Conservation (phyloP, 2,329 filamentous ascomycete genomes). For the Bimuria novae-zelandiae region DNA sequence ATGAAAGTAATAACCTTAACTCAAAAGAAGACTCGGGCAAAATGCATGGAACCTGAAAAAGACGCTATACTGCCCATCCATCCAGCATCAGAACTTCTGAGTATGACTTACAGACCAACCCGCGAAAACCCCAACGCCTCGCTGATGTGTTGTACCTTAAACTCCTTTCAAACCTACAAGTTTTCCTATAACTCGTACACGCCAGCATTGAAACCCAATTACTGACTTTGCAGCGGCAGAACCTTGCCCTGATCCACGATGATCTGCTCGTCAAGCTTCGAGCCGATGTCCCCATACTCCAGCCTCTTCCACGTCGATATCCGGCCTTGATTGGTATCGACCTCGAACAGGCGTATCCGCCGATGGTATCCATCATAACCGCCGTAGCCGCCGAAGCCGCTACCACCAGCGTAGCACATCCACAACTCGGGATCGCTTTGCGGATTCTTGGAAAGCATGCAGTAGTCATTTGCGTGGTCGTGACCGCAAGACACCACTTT, state of each 20-base stretch:
- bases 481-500: constrained; percentile 90
- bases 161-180: neutral
- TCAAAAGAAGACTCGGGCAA: too few relatives aligned
- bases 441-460: constrained; percentile 65
- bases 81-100: too few relatives aligned
- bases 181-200: neutral
- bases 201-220: neutral
- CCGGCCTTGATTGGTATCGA: constrained; percentile 87
- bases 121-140: constrained; percentile 1
- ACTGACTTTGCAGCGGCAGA: constrained; percentile 7
- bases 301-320: constrained; percentile 92
- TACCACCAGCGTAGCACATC: constrained; percentile 97
- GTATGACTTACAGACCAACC: too few relatives aligned
- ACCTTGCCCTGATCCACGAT: constrained; percentile 64
- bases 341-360: constrained; percentile 84
- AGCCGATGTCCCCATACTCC: constrained; percentile 64
- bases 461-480: constrained; percentile 98
- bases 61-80: too few relatives aligned
- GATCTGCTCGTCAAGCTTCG: constrained; percentile 62
- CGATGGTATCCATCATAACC: constrained; percentile 87
- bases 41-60: too few relatives aligned
- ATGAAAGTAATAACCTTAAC: too few relatives aligned
- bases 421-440: constrained; percentile 66
- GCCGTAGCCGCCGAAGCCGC: constrained; percentile 92
- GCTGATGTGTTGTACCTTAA: neutral